Base-by-base conservation (phyloP, 495 filamentous ascomycete species). In the Thermothielavioides terrestris region DNA sequence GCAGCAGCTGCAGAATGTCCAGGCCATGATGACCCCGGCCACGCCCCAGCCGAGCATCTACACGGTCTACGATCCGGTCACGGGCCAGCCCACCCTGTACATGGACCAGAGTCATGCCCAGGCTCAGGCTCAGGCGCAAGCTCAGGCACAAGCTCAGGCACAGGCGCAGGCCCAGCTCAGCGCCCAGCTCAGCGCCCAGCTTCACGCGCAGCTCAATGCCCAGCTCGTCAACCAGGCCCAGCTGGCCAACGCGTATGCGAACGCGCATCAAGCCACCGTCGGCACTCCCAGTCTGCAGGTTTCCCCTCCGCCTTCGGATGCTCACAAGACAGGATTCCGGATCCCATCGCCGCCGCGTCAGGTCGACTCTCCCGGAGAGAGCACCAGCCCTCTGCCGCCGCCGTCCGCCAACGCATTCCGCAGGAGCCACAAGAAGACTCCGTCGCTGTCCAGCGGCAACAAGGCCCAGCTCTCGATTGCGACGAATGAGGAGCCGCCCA, bases 381-480 rank as follows among this genome's bases (percentile, higher is more conserved):
- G 56, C 45, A 76, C 82, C 12, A 73, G 76, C 38, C 84, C 86
- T 6, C 76, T 91, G 32, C 87, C 88, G 27, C 86, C 85, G 3
- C 86, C 86, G 49, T 88, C 86, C 42, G 79, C 82, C 30, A 88
- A 84, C 56, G 85, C 88, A 14, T 95, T 95, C 71, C 90, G 90
- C 47, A 86, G 88, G 49, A 85, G 87, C 26, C 89, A 97, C 69
- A 89, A 89, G 69, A 96, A 95, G 77, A 79, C 82, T 12, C 79
- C 81, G n/a, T 91, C 91, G 2, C 81, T 89, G 36, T 79, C 78
- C 37, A n/a, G n/a, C n/a, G n/a, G n/a, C n/a, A 72, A 76, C 57
- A 83, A 77, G 61, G 67, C 71, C 18, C 78, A 69, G 30, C 70
- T 82, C 49, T 76, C 78, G 35, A 76, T 77, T n/a, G 65, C 78